Conservation (phyloP, 1,284 basidiomycete genomes). For the Tilletia caries region DNA sequence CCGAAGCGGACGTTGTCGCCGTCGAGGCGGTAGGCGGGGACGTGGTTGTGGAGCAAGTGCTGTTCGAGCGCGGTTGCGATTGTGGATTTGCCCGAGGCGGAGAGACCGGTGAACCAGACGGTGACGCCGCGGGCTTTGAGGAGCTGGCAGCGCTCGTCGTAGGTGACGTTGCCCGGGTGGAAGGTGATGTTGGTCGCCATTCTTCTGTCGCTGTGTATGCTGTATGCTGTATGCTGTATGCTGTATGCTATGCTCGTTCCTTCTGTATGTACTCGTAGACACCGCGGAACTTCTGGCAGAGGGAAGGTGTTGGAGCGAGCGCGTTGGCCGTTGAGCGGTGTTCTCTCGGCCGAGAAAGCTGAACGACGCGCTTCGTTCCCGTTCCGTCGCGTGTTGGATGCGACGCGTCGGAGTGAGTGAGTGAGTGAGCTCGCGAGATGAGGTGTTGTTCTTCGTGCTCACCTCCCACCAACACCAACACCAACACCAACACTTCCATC, state of each 20-base stretch:
- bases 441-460: constrained; percentile 9
- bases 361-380: neutral
- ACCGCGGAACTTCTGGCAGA: too few species aligned
- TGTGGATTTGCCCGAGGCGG: constrained; percentile 69
- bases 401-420: neutral
- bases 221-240: too few species aligned
- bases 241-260: too few species aligned
- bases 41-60: constrained; percentile 80
- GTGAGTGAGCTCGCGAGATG: too few species aligned
- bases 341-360: neutral
- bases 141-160: constrained; percentile 43
- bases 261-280: too few species aligned
- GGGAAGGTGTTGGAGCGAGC: too few species aligned
- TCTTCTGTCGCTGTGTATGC: neutral
- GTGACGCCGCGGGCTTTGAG: constrained; percentile 36
- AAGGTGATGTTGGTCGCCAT: constrained; percentile 88
- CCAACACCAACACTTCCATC: neutral
- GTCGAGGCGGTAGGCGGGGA: constrained; percentile 86
- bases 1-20: constrained; percentile 97
- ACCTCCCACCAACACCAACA: constrained; percentile 5
- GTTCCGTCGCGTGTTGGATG: too few species aligned
- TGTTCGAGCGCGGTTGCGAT: constrained; percentile 96
- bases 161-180: constrained; percentile 62
- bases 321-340: too few species aligned
- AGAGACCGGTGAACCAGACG: constrained; percentile 44